Base-by-base conservation (phyloP, 2,329 filamentous ascomycete species). In the Aphanocladium album region DNA sequence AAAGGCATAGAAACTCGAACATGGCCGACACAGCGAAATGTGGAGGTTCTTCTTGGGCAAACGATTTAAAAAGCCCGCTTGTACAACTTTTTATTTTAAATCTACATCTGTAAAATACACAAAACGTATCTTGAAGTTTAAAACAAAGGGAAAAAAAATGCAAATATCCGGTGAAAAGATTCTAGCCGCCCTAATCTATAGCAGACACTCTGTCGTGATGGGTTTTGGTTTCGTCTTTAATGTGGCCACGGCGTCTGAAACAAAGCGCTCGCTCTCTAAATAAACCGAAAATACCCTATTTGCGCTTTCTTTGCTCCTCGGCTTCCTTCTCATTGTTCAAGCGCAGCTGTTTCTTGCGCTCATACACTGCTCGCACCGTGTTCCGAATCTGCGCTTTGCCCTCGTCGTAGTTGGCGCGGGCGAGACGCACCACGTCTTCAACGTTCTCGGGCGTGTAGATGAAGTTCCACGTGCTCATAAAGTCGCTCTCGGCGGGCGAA, bases 401-500 rank as follows among this genome's bases (percentile, higher is more conserved):
- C 71, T 96, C 91, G 6, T 84, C 80, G 67, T 91, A 99, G 73
- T 99, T 99, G 12, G 91, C 91, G 60, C 86, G 82, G 1, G 95
- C 93, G 30, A 99, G 81, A 5, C 83, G 81, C 2, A 96, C 89
- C 0, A 96, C 91, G 27, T 85, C 84, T 67, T 98, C 93, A 57
- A 99, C 87, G 73, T 99, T 89, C 61, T 95, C 88, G 0, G 92
- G 88, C 2, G 90, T 96, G 73, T 98, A 99, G 33, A 97, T 87
- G 71, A 98, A 98, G 71, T 99, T 99, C 95, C 95, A 99, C 0
- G 95, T 99, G 66, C 87, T 91, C 79, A 98, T 86, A 74, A 92
- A 98, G 62, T 96, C 91, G 57, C 85, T 89, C 2, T 83, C 84
- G 25, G 87, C 86, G 0, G 95, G 95, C 66, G 96, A 89, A n/a